Conservation (phyloP, 768 basidiomycete species). For the Gloeopeniophorella convolvens region DNA sequence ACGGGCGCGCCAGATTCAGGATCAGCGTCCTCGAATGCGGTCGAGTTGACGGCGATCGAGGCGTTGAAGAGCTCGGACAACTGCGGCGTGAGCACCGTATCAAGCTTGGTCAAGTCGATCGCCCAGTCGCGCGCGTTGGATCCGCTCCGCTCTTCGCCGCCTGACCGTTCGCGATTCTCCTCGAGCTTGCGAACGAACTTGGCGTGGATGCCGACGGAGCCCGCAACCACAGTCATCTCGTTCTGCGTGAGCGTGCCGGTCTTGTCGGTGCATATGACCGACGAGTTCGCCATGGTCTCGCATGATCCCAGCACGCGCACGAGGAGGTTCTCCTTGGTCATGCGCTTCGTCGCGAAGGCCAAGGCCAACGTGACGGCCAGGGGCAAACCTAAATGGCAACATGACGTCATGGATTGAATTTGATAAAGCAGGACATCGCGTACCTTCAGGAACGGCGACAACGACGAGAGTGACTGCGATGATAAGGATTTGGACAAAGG, state of each 20-base stretch:
- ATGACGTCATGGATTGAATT: slow-evolving; percentile 12
- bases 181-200: slow-evolving; percentile 83
- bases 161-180: slow-evolving; percentile 64
- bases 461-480: slow-evolving; percentile 91
- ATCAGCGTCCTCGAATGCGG: slow-evolving; percentile 83
- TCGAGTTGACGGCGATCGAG: slow-evolving; percentile 86
- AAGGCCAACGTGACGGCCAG: slow-evolving; percentile 94
- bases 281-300: slow-evolving; percentile 98
- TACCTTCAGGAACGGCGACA: slow-evolving; percentile 82
- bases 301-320: slow-evolving; percentile 95
- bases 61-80: slow-evolving; percentile 70
- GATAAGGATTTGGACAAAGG: slow-evolving; percentile 89
- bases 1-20: slow-evolving; percentile 48
- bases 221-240: slow-evolving; percentile 93
- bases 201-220: slow-evolving; percentile 87
- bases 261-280: slow-evolving; percentile 93
- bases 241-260: slow-evolving; percentile 97
- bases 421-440: slow-evolving; percentile 15
- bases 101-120: slow-evolving; percentile 71
- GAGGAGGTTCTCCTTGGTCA: slow-evolving; percentile 91
- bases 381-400: slow-evolving; percentile 58
- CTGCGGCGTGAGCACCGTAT: slow-evolving; percentile 50
- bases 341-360: slow-evolving; percentile 96
- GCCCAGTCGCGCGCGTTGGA: slow-evolving; percentile 66
- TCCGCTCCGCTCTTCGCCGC: slow-evolving; percentile 49